Base-by-base conservation (phyloP, 2,329 filamentous ascomycete genomes). In the Grosmannia serpens region DNA sequence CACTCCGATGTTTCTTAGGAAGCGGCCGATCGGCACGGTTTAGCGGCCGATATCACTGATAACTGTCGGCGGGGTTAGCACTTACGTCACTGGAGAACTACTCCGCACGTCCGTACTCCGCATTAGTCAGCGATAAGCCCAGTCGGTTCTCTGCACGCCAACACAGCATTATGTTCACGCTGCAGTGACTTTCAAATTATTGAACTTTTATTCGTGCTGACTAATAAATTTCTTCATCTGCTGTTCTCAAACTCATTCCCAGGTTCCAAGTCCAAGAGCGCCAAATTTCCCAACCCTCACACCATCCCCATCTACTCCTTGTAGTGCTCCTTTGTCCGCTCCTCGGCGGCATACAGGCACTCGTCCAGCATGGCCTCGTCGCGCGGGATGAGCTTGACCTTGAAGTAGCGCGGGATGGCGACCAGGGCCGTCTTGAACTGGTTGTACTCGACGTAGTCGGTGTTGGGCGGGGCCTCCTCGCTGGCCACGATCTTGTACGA, bases 401-500 rank as follows among this genome's bases (percentile, higher is more conserved):
- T 61, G 49, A 62, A 64, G 20, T 55, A 56, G 17, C 60, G 60
- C 15, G 62, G 62, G 10, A 62, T 62, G 11, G 62, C 61, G 0
- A 62, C 61, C 0, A 64, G 57, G 0, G 62, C 61, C 0, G 62
- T 64, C 47, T 62, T 61, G 56, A 62, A 38, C 46, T 59, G 46
- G 61, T 64, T 64, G 60, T 62, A 64, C 17, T 62, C 62, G 31
- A 64, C 57, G 33, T 61, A 62, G 54, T 64, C 61, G 0, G 60
- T 61, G 53, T 62, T 60, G 24, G 89, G 75, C n/a, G 87, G 67
- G 64, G 88, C 89, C 58, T 88, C 73, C 24, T 79, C 70, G 60
- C 82, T 84, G 0, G 84, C 79, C 0, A 85, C 87, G 0, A 77
- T 63, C n/a, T 57, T 57, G 60, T 63, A 63, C 26, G 58, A 62